Percentiles rank a stretch among this genome's conserved stretches.
phyloP scores from a whole-genome alignment of 352 stramenopile species.

The Pseudoperonospora humuli region DNA sequence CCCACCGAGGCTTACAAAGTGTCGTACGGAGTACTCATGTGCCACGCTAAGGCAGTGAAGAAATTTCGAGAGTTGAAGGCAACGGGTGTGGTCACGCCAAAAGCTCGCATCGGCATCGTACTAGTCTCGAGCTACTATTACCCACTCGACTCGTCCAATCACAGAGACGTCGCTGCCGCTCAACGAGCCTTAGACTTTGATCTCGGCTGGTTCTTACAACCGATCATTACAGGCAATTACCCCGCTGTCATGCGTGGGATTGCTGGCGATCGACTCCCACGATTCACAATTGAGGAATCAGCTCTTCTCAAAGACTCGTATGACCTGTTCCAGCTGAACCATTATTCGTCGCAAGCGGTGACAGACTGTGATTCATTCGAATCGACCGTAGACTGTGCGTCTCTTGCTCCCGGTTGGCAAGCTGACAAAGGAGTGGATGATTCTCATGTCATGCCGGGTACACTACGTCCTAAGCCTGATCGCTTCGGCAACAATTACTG shows the following conservation, averaged over 20 bases:
- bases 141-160: conserved; percentile 62
- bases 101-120: conserved; percentile 86
- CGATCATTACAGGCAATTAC: conserved; percentile 88
- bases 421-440: conserved; percentile 24
- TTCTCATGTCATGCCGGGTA: background rate
- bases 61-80: conserved; percentile 58
- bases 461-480: background rate
- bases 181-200: conserved; percentile 84
- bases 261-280: conserved; percentile 68
- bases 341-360: conserved; percentile 79
- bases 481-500: background rate
- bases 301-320: conserved; percentile 68
- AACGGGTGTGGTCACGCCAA: conserved; percentile 19
- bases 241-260: conserved; percentile 81
- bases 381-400: conserved; percentile 23
- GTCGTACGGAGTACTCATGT: conserved; percentile 85
- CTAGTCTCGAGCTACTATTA: conserved; percentile 71
- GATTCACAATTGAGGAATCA: conserved; percentile 74
- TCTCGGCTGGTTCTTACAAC: conserved; percentile 88
- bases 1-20: conserved; percentile 32
- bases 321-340: conserved; percentile 94
- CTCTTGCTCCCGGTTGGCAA: conserved; percentile 31
- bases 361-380: conserved; percentile 41
- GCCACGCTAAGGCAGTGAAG: conserved; percentile 77
- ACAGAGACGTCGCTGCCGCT: conserved; percentile 48